Conservation (phyloP, 1,139 yeast species). For the Zygotorulaspora mrakii region DNA sequence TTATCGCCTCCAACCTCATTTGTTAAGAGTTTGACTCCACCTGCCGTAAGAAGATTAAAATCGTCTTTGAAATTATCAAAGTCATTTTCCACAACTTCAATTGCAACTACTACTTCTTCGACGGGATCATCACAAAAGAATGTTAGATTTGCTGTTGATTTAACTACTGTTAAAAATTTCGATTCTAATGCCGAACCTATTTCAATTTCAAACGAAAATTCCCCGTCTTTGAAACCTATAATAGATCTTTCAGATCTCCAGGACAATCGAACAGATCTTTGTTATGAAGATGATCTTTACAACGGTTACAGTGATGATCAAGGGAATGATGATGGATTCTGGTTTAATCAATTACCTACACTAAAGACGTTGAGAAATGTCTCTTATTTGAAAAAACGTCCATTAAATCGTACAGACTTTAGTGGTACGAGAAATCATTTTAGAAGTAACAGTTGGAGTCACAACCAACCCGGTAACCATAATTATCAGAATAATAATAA, state of each 20-base stretch:
- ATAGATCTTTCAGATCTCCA: slow-evolving; percentile 8
- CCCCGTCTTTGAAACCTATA: slow-evolving; percentile 26
- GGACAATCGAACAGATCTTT: slow-evolving; percentile 7
- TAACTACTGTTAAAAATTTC: slow-evolving; percentile 34
- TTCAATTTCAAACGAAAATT: slow-evolving; percentile 32
- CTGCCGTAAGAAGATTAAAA: slow-evolving; percentile 20
- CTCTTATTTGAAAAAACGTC: slow-evolving; percentile 1
- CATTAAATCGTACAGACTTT: background rate
- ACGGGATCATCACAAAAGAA: slow-evolving; percentile 25
- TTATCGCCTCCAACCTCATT: slow-evolving; percentile 4
- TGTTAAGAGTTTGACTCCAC: slow-evolving; percentile 6
- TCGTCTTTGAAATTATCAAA: slow-evolving; percentile 29
- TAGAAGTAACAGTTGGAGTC: no score
- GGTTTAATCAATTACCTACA: slow-evolving; percentile 15
- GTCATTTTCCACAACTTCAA: slow-evolving; percentile 20
- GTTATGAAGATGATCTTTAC: slow-evolving; percentile 9
- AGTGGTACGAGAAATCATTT: background rate
- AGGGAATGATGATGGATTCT: slow-evolving; percentile 12
- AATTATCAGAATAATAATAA: no score
- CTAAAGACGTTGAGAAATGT: slow-evolving; percentile 11
- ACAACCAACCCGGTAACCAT: no score
- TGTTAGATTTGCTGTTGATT: slow-evolving; percentile 35
- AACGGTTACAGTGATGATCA: slow-evolving; percentile 9
- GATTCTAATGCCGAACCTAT: slow-evolving; percentile 31
- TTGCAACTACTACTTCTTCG: slow-evolving; percentile 17